A percentile compares a stretch with the other conserved stretches of the same genome.
phyloP scores from a whole-genome alignment of 2,329 filamentous ascomycete species.

The Cladosporium velox region DNA sequence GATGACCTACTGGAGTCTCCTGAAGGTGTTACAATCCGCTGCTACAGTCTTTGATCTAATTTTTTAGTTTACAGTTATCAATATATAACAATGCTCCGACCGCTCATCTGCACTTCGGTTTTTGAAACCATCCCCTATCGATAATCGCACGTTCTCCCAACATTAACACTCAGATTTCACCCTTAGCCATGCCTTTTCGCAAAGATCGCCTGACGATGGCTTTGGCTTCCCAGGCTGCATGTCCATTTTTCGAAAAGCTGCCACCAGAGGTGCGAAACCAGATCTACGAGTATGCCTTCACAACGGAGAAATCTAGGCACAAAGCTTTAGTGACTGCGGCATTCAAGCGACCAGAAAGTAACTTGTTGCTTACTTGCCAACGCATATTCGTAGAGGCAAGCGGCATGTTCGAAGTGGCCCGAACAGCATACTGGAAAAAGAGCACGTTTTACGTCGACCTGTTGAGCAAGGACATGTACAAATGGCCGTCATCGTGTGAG shows the following conservation, averaged over 20 bases:
- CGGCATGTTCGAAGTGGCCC: not conserved
- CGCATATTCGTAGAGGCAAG: not conserved
- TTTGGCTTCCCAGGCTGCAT: not conserved
- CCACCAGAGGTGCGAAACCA: not conserved
- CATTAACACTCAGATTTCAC: not conserved
- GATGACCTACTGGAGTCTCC: not conserved
- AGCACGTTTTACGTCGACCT: not conserved
- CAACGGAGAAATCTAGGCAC: not conserved
- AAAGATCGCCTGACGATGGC: not conserved
- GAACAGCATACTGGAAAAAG: not conserved
- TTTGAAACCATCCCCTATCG: too few relatives aligned
- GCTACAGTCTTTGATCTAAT: not conserved
- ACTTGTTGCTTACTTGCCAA: not conserved
- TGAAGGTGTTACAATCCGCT: not conserved
- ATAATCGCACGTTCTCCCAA: too few relatives aligned
- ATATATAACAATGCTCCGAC: too few relatives aligned
- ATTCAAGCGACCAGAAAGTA: not conserved
- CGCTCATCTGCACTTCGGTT: too few relatives aligned
- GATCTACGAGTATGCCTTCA: not conserved
- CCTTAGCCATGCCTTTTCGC: not conserved
- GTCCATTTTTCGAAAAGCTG: not conserved
- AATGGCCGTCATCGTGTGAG: not conserved
- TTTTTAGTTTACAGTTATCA: too few relatives aligned
- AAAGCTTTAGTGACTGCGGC: too few relatives aligned
- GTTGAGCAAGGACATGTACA: not conserved